These are phyloP conservation scores for Solanum lycopersicoides DNA, from an alignment of 257 asterid species.

Conservation along the genomic window DNA sequence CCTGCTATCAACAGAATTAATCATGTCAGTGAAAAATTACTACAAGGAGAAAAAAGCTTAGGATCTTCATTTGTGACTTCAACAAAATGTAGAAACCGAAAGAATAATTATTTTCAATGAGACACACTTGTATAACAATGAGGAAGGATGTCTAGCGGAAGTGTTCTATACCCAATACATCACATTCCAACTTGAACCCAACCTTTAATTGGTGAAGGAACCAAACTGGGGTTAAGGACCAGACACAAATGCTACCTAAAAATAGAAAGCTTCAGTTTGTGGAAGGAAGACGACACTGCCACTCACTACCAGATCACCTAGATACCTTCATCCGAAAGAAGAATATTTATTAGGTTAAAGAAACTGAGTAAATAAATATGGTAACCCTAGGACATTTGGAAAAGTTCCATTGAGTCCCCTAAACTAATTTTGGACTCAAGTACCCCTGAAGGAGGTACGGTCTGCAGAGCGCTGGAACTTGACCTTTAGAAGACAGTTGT, in stretches of 20 bases:
- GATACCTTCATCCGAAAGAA: not conserved
- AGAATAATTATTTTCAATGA: not conserved
- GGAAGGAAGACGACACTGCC: not conserved
- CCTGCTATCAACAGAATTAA: slow-evolving; percentile 37
- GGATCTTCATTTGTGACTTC: not conserved
- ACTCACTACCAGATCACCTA: not conserved
- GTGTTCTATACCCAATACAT: not conserved
- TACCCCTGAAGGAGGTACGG: not conserved
- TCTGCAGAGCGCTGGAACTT: not conserved
- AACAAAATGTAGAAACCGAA: not conserved
- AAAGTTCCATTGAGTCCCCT: not conserved
- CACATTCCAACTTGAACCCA: not conserved
- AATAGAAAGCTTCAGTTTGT: not conserved
- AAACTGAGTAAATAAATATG: not conserved
- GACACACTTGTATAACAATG: not conserved
- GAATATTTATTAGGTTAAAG: not conserved
- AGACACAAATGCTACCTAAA: not conserved
- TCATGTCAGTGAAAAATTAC: not conserved
- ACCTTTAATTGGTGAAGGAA: not conserved
- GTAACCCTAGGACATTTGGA: not conserved
- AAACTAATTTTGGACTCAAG: not conserved
- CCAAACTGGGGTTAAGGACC: not conserved
- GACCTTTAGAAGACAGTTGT: not conserved
- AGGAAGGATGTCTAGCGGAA: not conserved
- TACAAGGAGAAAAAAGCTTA: not conserved